Conservation (phyloP, 2,329 filamentous ascomycete genomes). For the Pseudocercospora pini-densiflorae region DNA sequence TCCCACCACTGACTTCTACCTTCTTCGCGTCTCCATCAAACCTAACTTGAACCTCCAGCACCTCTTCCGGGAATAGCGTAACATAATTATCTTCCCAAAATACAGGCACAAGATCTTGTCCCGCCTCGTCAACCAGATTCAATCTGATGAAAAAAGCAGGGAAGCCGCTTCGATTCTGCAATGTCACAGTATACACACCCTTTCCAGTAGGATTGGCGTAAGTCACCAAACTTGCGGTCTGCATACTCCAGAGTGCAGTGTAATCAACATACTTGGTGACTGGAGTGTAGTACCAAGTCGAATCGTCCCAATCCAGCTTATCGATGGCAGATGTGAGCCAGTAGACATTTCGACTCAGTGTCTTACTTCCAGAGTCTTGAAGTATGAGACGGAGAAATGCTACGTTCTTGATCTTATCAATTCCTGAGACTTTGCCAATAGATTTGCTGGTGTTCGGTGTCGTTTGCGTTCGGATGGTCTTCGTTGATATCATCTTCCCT, state of each 20-base stretch:
- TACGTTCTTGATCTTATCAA: slow-evolving; percentile 16
- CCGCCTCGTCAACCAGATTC: slow-evolving; percentile 11
- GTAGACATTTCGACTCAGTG: slow-evolving; percentile 19
- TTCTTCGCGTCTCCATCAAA: background rate
- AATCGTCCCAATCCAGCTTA: slow-evolving; percentile 15
- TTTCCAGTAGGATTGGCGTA: background rate
- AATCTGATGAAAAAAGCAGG: slow-evolving; percentile 17
- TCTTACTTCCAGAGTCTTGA: background rate
- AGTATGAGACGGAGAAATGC: slow-evolving; percentile 18
- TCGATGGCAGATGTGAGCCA: slow-evolving; percentile 12
- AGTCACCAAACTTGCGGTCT: slow-evolving; percentile 5
- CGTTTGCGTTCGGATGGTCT: slow-evolving; percentile 1
- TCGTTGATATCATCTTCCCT: slow-evolving; percentile 1
- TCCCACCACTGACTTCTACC: slow-evolving; percentile 17
- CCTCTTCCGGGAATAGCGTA: slow-evolving; percentile 12
- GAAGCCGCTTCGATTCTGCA: slow-evolving; percentile 10
- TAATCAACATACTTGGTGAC: slow-evolving; percentile 9
- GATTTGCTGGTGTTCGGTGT: slow-evolving; percentile 13
- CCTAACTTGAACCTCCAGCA: background rate
- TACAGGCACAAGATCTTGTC: slow-evolving; percentile 14
- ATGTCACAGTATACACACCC: background rate
- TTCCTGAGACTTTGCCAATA: slow-evolving; percentile 5
- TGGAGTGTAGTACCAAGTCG: slow-evolving; percentile 20
- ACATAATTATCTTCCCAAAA: slow-evolving; percentile 20
- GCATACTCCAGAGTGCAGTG: slow-evolving; percentile 3